Percentiles rank a stretch among this genome's conserved stretches.
phyloP scores from a whole-genome alignment of 352 stramenopile species.

The Phytophthora sp. region DNA sequence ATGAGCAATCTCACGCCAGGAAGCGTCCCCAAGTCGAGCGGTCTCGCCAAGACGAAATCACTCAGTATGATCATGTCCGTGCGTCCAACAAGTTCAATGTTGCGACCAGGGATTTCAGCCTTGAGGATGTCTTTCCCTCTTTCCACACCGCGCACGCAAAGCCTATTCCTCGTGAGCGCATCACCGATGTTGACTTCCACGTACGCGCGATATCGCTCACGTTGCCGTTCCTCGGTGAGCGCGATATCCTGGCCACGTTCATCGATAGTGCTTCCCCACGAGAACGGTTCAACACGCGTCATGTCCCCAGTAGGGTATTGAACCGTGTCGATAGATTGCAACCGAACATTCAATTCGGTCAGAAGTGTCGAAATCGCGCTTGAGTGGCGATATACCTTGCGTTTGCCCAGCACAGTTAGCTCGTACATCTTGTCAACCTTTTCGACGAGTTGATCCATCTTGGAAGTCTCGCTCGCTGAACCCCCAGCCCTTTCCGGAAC shows the following conservation, averaged over 20 bases:
- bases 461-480: too few species aligned
- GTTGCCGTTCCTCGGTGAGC: slow-evolving; percentile 44
- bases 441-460: neutral
- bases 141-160: slow-evolving; percentile 49
- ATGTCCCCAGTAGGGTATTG: slow-evolving; percentile 23
- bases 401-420: neutral
- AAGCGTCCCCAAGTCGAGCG: slow-evolving; percentile 25
- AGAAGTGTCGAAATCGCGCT: slow-evolving; percentile 25
- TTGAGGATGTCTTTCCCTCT: slow-evolving; percentile 36
- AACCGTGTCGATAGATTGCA: slow-evolving; percentile 17
- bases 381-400: slow-evolving; percentile 4
- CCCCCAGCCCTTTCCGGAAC: too few species aligned
- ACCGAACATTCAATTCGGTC: slow-evolving; percentile 32
- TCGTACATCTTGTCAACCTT: slow-evolving; percentile 7
- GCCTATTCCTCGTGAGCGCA: slow-evolving; percentile 38
- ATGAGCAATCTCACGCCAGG: slow-evolving; percentile 54
- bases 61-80: slow-evolving; percentile 54
- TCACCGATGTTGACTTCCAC: slow-evolving; percentile 45
- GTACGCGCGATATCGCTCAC: slow-evolving; percentile 37
- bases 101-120: slow-evolving; percentile 33
- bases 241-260: neutral
- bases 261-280: slow-evolving; percentile 26
- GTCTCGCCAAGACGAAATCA: slow-evolving; percentile 26
- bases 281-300: slow-evolving; percentile 27
- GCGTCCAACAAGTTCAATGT: slow-evolving; percentile 44